Base-by-base conservation (phyloP, 2,329 filamentous ascomycete genomes). In the Fusarium duplospermum region DNA sequence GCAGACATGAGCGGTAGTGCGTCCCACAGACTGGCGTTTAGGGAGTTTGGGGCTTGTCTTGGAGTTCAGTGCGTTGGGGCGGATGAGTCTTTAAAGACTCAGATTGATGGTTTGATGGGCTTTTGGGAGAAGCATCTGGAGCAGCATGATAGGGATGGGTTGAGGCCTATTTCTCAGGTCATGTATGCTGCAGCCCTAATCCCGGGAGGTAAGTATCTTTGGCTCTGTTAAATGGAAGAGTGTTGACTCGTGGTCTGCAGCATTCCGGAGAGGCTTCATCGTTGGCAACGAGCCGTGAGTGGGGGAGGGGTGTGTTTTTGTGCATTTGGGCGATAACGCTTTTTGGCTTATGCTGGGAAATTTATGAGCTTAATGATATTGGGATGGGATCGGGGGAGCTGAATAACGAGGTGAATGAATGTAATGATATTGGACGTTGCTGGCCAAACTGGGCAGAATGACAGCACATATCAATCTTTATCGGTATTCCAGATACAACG, bases 111-210 rank as follows among this genome's bases (percentile, higher is more conserved):
- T 1, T 62, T 85, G 20, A 45, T 84, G 11, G 65, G 76, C 13
- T 82, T 83, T 36, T 84, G 83, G 83, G 77, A 81, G 24, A 73
- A 74, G 18, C 72, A 81, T 22, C 78, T 83, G 2, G 80, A 84
- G 16, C 77, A 83, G 6, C 71, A 77, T 20, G 71, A 70, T 1
- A 76, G 79, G 4, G 80, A 80, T 24, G 87, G 88, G 54, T 74
- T 90, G 71, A 80, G 82, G 52, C 88, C 88, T 0, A 90, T 90
- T 45, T 89, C 87, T 6, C 79, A 84, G 24, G 87, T 87, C 42
- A 90, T 90, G 88, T 89, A 89, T 80, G 86, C 88, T 16, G 82
- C 88, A 6, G 88, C 88, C 36, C 73, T 90, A 72, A 84, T 88
- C 59, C 87, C 88, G 6, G 88, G 88, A 73, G 87, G 88, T 89